Conservation (phyloP, 2,329 filamentous ascomycete species). For the Penicillium occitanis region DNA sequence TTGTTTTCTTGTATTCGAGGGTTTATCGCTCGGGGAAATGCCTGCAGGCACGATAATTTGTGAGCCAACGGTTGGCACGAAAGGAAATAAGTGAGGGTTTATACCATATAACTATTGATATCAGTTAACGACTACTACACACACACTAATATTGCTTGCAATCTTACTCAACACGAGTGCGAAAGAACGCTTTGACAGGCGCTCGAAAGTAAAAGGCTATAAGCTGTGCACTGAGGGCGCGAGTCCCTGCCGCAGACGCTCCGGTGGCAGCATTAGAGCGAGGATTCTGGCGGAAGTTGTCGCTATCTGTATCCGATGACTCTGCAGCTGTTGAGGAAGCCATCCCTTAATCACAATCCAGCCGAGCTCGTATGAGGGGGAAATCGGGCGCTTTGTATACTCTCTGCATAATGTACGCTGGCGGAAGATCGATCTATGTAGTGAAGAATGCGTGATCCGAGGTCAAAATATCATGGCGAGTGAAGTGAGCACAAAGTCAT, state of each 20-base stretch:
- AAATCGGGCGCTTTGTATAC: conserved; percentile 1
- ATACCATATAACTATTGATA: conserved; percentile 52
- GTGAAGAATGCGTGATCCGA: background rate
- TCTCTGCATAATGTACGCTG: conserved; percentile 11
- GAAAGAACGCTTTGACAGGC: conserved; percentile 89
- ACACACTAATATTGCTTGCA: conserved; percentile 12
- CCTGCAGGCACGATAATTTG: conserved; percentile 39
- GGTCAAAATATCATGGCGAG: background rate
- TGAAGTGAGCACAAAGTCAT: background rate
- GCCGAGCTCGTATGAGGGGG: conserved; percentile 4
- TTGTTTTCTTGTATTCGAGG: conserved; percentile 48
- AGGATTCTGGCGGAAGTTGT: conserved; percentile 28
- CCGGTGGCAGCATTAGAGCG: conserved; percentile 65
- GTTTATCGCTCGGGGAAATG: conserved; percentile 63
- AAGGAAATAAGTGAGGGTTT: conserved; percentile 1
- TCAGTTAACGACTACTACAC: conserved; percentile 21
- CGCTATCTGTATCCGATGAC: conserved; percentile 4
- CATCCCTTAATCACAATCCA: conserved; percentile 14
- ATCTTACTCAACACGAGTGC: conserved; percentile 80
- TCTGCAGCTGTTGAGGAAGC: background rate
- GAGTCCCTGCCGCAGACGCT: conserved; percentile 80
- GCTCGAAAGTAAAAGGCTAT: conserved; percentile 90
- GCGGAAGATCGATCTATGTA: background rate
- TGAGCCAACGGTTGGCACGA: conserved; percentile 18
- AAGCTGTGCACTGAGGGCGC: conserved; percentile 78